Percentiles rank a stretch among this genome's conserved stretches.
These are phyloP conservation scores for Coccomyxa sp. DNA, from an alignment of 139 green algal genomes.

Conservation along the genomic window DNA sequence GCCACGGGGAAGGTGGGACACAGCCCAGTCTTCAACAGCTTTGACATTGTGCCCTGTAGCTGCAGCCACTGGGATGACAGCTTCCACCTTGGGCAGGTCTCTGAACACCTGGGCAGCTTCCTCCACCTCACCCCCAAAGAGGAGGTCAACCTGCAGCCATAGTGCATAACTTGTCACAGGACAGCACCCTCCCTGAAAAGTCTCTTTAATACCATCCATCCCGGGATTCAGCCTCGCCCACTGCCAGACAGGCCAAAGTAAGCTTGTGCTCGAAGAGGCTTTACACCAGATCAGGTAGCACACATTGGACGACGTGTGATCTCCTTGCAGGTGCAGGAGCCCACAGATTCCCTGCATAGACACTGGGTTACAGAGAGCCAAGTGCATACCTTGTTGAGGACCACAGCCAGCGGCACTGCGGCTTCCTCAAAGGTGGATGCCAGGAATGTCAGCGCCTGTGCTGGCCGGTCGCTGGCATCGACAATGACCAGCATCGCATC, in stretches of 20 bases:
- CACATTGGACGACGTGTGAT: background rate
- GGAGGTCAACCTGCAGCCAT: constrained; percentile 38
- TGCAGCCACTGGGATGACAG: constrained; percentile 43
- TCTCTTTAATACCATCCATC: no score
- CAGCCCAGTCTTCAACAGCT: constrained; percentile 65
- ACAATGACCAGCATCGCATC: constrained; percentile 83
- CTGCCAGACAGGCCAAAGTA: no score
- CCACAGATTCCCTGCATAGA: background rate
- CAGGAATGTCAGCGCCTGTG: constrained; percentile 68
- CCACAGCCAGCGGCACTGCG: background rate
- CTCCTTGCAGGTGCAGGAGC: background rate
- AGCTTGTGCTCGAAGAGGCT: no score
- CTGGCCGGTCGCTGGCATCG: constrained; percentile 43
- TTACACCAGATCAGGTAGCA: no score
- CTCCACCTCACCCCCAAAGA: constrained; percentile 34
- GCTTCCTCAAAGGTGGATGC: constrained; percentile 24
- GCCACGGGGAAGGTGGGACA: constrained; percentile 63
- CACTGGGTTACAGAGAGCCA: background rate
- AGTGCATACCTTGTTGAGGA: constrained; percentile 16
- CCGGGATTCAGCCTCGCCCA: no score
- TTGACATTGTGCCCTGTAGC: constrained; percentile 28
- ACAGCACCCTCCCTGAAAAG: no score
- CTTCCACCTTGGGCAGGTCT: constrained; percentile 11
- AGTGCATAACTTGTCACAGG: constrained; percentile 2
- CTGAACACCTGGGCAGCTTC: constrained; percentile 49